phyloP scores from a whole-genome alignment of 371 early-diverging fungal genomes.

The Syncephalastrum sp. region DNA sequence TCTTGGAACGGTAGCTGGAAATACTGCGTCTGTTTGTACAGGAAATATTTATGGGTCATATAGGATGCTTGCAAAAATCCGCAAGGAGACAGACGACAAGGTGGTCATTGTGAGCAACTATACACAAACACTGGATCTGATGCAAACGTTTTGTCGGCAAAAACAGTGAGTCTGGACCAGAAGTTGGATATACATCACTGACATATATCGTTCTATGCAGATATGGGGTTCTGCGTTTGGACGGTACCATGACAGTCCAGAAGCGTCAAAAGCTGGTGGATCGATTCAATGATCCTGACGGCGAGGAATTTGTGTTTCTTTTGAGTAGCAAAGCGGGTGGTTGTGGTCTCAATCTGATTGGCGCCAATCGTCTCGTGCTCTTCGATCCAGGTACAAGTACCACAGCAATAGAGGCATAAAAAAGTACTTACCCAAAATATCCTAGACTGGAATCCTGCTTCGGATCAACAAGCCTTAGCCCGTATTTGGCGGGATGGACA shows the following conservation, averaged over 20 bases:
- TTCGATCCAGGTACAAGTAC: conserved; percentile 77
- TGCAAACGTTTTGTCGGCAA: conserved; percentile 82
- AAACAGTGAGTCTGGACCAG: conserved; percentile 50
- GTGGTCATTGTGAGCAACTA: conserved; percentile 97
- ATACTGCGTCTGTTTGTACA: conserved; percentile 22
- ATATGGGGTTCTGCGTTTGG: conserved; percentile 82
- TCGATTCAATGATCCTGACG: conserved; percentile 89
- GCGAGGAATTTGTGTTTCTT: conserved; percentile 87
- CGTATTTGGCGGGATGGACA: conserved; percentile 99
- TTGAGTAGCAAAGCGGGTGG: conserved; percentile 98
- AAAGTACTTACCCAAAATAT: too few species aligned
- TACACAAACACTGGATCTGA: conserved; percentile 95
- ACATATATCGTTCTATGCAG: conserved; percentile 21
- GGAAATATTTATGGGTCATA: background rate
- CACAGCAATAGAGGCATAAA: background rate
- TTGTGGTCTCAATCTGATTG: conserved; percentile 96
- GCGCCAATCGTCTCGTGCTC: conserved; percentile 93
- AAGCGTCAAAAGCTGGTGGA: conserved; percentile 94
- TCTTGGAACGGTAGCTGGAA: conserved; percentile 69
- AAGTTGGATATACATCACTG: background rate
- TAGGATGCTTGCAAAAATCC: conserved; percentile 68
- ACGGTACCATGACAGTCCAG: conserved; percentile 88
- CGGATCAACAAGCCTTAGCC: conserved; percentile 85
- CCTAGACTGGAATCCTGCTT: conserved; percentile 82
- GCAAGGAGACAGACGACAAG: conserved; percentile 82